These are phyloP conservation scores for Beauveria rudraprayagi DNA, from an alignment of 2,329 filamentous ascomycete species.

Conservation along the genomic window DNA sequence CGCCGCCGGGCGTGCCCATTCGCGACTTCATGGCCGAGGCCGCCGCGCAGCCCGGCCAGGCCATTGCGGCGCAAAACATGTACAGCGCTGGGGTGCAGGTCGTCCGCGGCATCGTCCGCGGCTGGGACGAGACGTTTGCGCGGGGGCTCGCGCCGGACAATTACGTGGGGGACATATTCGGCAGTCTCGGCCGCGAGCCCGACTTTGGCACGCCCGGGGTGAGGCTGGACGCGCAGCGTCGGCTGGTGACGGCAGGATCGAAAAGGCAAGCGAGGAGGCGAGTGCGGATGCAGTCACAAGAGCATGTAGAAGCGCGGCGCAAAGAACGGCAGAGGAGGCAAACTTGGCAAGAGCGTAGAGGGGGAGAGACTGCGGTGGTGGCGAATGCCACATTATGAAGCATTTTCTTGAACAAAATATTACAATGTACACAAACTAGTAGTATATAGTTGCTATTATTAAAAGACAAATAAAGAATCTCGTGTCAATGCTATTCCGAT, in stretches of 20 bases:
- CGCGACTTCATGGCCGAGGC: slow-evolving; percentile 48
- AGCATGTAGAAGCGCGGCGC: background rate
- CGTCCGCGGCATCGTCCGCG: slow-evolving; percentile 51
- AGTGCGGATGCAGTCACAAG: background rate
- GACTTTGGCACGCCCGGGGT: slow-evolving; percentile 45
- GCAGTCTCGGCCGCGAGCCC: slow-evolving; percentile 55
- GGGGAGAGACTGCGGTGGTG: background rate
- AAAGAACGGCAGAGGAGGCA: background rate
- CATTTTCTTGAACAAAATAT: background rate
- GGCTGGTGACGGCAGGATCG: background rate
- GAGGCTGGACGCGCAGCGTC: background rate
- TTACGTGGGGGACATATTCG: slow-evolving; percentile 66
- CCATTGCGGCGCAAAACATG: slow-evolving; percentile 56
- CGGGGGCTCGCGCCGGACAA: slow-evolving; percentile 51
- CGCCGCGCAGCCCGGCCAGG: slow-evolving; percentile 54
- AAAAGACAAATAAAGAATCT: background rate
- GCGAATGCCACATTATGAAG: background rate
- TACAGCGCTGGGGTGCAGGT: slow-evolving; percentile 59
- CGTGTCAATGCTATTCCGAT: background rate
- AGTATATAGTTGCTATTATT: background rate
- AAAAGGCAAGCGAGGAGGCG: background rate
- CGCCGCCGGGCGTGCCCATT: slow-evolving; percentile 47
- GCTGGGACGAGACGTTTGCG: slow-evolving; percentile 53
- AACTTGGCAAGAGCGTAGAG: background rate
- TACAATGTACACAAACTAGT: background rate